Evolutionary conservation across 2,329 filamentous ascomycete species (phyloP), one percentile per base, ranked within the genome.

Genomic region (Gyromitra esculenta): DNA sequence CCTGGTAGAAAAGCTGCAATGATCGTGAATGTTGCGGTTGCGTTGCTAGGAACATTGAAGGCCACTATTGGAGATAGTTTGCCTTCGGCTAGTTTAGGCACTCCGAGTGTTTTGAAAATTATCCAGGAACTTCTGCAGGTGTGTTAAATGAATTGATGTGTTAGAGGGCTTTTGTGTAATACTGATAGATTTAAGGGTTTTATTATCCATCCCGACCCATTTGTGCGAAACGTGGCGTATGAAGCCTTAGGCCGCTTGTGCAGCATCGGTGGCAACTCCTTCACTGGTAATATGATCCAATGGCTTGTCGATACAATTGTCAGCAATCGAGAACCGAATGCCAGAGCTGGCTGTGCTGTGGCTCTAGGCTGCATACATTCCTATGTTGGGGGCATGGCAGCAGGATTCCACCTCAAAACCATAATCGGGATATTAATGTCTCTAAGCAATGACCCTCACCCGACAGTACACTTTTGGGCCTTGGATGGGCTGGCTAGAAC

Each of bases 341-440:
- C 94, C 48, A 90, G 96, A 82, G 94, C 96, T 57, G 96, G 96
- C 9, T 99, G 95, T 84, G 96, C 96, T 15, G 93, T 96, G 86
- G 94, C 96, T 11, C 85, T 99, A 39, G 96, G 96, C 7, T 92
- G 91, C 73, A 98, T 99, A 66, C 94, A 99, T 84, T 92, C 93
- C 18, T 94, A 97, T 83, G 92, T 99, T 43, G 96, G 96, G 73
- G 95, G 96, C 73, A 98, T 99, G 94, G 96, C 96, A 68, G 96
- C 96, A 70, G 94, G 94, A 2, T 94, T 96, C 81, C 96, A 99
- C 82, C 87, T 99, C 65, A 98, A 98, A 85, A 97, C 94, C 0
- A 97, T 99, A 64, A 88, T 97, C n/a, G 92, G 95, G 18, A 96
- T 99, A 50, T 86, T 99, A n/a, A 97, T 98, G 92, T 98, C 96